These are phyloP conservation scores for Houttuynia cordata DNA, from an alignment of 164 flowering plant genomes.

Conservation along the genomic window DNA sequence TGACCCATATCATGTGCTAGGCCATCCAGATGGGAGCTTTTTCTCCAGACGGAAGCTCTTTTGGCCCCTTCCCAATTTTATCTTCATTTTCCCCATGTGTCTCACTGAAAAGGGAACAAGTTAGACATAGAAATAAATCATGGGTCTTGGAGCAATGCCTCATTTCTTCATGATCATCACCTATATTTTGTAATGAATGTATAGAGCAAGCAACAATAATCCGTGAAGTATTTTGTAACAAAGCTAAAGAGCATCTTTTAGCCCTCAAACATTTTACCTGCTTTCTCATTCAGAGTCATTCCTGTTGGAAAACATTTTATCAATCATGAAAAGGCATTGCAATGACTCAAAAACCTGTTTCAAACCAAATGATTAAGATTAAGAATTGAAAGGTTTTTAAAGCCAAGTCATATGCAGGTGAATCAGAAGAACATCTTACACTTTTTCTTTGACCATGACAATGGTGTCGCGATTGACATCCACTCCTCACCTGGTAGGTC, in stretches of 20 bases:
- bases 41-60: no score
- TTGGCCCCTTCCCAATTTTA: background rate
- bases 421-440: constrained; percentile 6
- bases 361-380: constrained; percentile 6
- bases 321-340: constrained; percentile 17
- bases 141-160: background rate
- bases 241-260: constrained; percentile 18
- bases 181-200: background rate
- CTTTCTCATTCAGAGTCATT: constrained; percentile 16
- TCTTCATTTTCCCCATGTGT: background rate
- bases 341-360: constrained; percentile 9
- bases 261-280: constrained; percentile 8
- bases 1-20: constrained; percentile 14
- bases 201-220: background rate
- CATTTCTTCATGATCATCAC: background rate
- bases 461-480: constrained; percentile 35
- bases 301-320: constrained; percentile 17
- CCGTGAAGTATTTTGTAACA: background rate
- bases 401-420: constrained; percentile 22
- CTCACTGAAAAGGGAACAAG: background rate
- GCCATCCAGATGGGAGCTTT: background rate
- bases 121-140: no score
- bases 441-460: constrained; percentile 42
- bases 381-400: background rate
- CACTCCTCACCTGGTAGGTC: constrained; percentile 49